These are phyloP conservation scores for Naegleria gruberi DNA, from an alignment of 208 protist species.

Conservation along the genomic window DNA sequence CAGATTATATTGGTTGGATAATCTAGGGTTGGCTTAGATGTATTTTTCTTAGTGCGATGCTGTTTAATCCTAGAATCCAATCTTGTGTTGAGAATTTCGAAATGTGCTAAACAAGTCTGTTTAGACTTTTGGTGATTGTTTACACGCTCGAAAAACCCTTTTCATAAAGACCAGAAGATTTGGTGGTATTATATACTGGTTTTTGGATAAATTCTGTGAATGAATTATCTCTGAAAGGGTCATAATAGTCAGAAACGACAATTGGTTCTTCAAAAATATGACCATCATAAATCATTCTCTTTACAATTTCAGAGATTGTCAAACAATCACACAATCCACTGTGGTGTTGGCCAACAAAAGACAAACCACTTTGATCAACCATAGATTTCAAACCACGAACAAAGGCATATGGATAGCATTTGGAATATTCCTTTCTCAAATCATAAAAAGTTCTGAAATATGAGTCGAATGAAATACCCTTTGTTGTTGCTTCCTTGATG, in stretches of 20 bases:
- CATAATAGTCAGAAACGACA: neutral
- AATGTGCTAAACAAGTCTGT: too few species aligned
- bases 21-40: too few species aligned
- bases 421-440: neutral
- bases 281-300: neutral
- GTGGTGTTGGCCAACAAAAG: neutral
- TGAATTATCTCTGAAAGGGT: slow-evolving; percentile 1
- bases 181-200: too few species aligned
- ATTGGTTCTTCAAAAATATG: neutral
- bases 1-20: too few species aligned
- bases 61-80: too few species aligned
- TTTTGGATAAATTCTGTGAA: neutral
- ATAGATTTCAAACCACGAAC: neutral
- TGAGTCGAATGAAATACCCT: neutral
- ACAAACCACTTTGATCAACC: neutral
- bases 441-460: neutral
- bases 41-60: too few species aligned
- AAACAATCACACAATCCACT: neutral
- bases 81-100: too few species aligned
- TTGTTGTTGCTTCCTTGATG: neutral
- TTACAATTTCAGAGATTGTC: neutral
- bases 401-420: neutral
- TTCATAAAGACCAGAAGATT: too few species aligned
- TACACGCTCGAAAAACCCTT: too few species aligned
- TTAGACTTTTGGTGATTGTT: too few species aligned